A percentile compares a stretch with the other conserved stretches of the same genome.
Evolutionary conservation across 2,329 filamentous ascomycete species (phyloP).

Genomic region (Aspergillus fischeri): DNA sequence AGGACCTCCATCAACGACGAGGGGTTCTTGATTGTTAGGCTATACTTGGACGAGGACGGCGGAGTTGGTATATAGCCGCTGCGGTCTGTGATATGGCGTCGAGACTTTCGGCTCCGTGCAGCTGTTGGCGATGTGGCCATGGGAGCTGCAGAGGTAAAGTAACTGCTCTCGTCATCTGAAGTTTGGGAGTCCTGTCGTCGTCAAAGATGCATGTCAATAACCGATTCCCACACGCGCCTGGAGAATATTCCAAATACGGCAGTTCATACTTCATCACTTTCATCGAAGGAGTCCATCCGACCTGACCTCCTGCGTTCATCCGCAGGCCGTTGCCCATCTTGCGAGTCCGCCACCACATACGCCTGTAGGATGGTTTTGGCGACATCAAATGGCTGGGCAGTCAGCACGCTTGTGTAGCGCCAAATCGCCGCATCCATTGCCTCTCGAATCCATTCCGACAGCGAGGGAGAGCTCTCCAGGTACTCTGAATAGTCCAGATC

Average conservation of each 20-base stretch:
- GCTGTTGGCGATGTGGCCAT: conserved; percentile 40
- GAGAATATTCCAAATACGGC: background rate
- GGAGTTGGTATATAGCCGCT: conserved; percentile 42
- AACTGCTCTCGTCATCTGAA: conserved; percentile 73
- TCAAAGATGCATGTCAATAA: background rate
- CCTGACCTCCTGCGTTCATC: conserved; percentile 27
- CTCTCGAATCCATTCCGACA: conserved; percentile 69
- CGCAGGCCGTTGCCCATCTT: conserved; percentile 26
- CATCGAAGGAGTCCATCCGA: conserved; percentile 29
- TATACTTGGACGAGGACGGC: conserved; percentile 48
- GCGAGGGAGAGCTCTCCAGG: conserved; percentile 70
- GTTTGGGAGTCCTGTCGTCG: conserved; percentile 36
- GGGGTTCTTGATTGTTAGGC: conserved; percentile 66
- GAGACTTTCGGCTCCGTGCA: conserved; percentile 34
- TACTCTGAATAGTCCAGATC: conserved; percentile 93
- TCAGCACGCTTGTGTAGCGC: conserved; percentile 84
- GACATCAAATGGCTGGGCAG: conserved; percentile 95
- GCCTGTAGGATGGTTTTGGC: conserved; percentile 91
- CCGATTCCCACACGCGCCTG: background rate
- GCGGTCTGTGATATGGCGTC: conserved; percentile 43
- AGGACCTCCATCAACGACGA: conserved; percentile 85
- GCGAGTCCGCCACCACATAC: conserved; percentile 46
- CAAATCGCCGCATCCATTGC: conserved; percentile 81
- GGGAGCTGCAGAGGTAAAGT: conserved; percentile 67
- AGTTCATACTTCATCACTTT: conserved; percentile 32